phyloP scores from a whole-genome alignment of 805 yeast species.

The Schizosaccharomyces lindneri region DNA sequence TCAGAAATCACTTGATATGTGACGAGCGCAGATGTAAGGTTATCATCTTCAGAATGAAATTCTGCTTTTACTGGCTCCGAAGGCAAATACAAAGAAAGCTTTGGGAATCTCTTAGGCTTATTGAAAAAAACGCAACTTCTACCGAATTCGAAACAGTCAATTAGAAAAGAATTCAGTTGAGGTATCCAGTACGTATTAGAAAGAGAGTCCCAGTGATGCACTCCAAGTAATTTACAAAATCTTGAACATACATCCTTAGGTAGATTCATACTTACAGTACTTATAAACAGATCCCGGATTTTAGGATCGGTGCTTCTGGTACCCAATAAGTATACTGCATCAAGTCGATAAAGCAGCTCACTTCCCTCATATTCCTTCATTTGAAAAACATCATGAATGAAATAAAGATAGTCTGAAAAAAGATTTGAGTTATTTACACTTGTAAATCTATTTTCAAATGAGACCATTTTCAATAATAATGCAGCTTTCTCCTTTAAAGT shows the following conservation, averaged over 20 bases:
- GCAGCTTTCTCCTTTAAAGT: slow-evolving; percentile 92
- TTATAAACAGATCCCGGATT: slow-evolving; percentile 55
- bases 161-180: slow-evolving; percentile 46
- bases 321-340: slow-evolving; percentile 86
- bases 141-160: not conserved
- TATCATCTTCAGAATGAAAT: not conserved
- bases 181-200: slow-evolving; percentile 88
- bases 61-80: too few species aligned
- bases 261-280: slow-evolving; percentile 49
- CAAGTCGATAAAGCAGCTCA: slow-evolving; percentile 82
- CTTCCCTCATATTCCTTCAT: slow-evolving; percentile 54
- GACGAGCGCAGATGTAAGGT: not conserved
- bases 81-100: not conserved
- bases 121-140: not conserved
- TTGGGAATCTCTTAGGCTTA: not conserved
- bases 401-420: slow-evolving; percentile 49
- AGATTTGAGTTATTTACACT: slow-evolving; percentile 12
- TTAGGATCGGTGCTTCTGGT: slow-evolving; percentile 57
- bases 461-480: slow-evolving; percentile 74
- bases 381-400: slow-evolving; percentile 68
- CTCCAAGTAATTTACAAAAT: slow-evolving; percentile 64
- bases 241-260: slow-evolving; percentile 59
- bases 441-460: slow-evolving; percentile 41
- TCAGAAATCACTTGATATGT: not conserved
- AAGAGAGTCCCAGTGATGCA: slow-evolving; percentile 89